phyloP scores from a whole-genome alignment of 805 yeast species.

The Wickerhamiella allomyrinae region DNA sequence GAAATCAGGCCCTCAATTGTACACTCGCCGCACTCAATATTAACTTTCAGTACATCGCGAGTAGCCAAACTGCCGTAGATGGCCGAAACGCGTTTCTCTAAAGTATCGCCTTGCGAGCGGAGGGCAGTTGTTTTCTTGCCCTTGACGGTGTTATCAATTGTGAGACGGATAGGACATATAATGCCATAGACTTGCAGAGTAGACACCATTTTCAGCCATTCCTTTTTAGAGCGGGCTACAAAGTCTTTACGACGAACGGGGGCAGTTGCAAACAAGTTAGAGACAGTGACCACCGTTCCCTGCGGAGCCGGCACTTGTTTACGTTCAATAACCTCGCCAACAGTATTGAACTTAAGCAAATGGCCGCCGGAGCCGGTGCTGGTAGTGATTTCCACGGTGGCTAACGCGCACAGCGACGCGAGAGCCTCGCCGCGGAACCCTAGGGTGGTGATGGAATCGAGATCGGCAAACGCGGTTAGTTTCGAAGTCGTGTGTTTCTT shows the following conservation, averaged over 20 bases:
- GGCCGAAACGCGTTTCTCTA: conserved; percentile 41
- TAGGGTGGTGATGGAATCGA: conserved; percentile 30
- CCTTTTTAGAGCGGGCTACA: conserved; percentile 49
- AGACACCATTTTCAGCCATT: conserved; percentile 52
- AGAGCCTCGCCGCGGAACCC: conserved; percentile 72
- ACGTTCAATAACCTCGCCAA: conserved; percentile 36
- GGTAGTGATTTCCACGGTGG: conserved; percentile 36
- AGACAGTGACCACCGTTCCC: conserved; percentile 56
- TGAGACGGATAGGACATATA: conserved; percentile 44
- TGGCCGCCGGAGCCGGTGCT: conserved; percentile 43
- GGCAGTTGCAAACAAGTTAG: conserved; percentile 46
- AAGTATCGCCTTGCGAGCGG: conserved; percentile 33
- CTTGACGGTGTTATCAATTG: conserved; percentile 37
- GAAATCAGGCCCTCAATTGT: conserved; percentile 48
- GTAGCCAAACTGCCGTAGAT: conserved; percentile 59
- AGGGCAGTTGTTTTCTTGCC: conserved; percentile 8
- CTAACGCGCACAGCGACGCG: conserved; percentile 35
- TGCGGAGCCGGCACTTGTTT: conserved; percentile 35
- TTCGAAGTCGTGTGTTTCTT: conserved; percentile 43
- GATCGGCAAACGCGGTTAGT: conserved; percentile 25
- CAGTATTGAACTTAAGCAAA: conserved; percentile 36
- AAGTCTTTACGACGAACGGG: conserved; percentile 79
- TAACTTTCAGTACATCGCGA: conserved; percentile 41
- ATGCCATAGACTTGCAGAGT: conserved; percentile 57
- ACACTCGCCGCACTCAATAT: conserved; percentile 17